phyloP scores from a whole-genome alignment of 2,329 filamentous ascomycete genomes.

The Aphanocladium album region DNA sequence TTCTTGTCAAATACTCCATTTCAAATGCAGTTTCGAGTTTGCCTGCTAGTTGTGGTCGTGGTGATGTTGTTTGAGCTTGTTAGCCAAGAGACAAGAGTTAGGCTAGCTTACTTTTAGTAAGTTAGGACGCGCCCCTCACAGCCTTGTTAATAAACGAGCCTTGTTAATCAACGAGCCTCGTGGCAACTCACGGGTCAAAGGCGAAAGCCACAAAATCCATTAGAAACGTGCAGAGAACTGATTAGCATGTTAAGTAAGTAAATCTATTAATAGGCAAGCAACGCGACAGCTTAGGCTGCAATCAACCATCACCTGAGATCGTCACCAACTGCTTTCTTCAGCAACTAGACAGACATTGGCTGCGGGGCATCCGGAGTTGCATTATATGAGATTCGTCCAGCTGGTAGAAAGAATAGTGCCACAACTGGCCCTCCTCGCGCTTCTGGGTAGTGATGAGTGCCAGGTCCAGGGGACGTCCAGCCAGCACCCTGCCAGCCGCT shows the following conservation, averaged over 20 bases:
- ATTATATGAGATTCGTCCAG: constrained; percentile 47
- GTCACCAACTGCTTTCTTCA: neutral
- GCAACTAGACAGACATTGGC: constrained; percentile 23
- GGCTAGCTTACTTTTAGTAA: no score
- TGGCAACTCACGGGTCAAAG: no score
- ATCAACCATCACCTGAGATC: neutral
- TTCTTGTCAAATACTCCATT: neutral
- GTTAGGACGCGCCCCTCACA: no score
- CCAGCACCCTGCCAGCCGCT: constrained; percentile 51
- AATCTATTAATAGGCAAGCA: no score
- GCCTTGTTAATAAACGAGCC: no score
- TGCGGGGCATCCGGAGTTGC: constrained; percentile 39
- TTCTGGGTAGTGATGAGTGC: constrained; percentile 53
- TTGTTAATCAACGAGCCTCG: no score
- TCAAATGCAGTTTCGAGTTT: neutral
- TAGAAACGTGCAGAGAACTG: no score
- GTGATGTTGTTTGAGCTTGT: neutral
- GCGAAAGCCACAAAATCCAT: no score
- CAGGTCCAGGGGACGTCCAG: constrained; percentile 50
- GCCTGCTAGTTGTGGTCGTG: neutral
- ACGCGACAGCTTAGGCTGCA: neutral
- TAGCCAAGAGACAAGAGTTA: no score
- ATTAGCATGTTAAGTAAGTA: no score
- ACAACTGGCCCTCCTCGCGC: constrained; percentile 45
- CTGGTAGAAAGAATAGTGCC: constrained; percentile 51